Conservation (phyloP, 1,139 yeast species). For the Sugiyamaella pinicola region DNA sequence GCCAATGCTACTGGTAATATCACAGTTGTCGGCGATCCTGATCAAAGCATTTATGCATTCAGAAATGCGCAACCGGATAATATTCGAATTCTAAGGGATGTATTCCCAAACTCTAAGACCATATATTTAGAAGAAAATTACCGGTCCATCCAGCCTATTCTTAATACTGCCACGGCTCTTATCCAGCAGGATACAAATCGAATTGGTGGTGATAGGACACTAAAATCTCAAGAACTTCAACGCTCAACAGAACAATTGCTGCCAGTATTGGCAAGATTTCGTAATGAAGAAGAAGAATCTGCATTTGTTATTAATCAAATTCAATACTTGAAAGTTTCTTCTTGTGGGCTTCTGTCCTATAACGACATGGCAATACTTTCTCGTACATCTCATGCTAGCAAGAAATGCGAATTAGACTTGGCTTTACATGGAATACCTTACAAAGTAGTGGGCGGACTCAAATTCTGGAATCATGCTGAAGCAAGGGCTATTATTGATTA, state of each 20-base stretch:
- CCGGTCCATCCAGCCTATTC: conserved; percentile 71
- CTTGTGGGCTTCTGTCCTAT: conserved; percentile 43
- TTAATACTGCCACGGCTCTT: conserved; percentile 63
- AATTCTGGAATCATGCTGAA: conserved; percentile 80
- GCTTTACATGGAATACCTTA: conserved; percentile 62
- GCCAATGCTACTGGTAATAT: conserved; percentile 55
- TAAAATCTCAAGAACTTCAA: conserved; percentile 21
- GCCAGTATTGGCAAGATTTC: conserved; percentile 52
- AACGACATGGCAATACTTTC: conserved; percentile 72
- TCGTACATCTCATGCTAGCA: conserved; percentile 60
- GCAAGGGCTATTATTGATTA: conserved; percentile 64
- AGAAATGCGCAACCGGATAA: conserved; percentile 76
- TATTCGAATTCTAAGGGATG: conserved; percentile 58
- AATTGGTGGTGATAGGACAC: conserved; percentile 17
- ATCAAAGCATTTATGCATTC: conserved; percentile 89
- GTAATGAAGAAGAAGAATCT: conserved; percentile 56
- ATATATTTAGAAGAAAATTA: conserved; percentile 69
- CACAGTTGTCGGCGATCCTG: conserved; percentile 95
- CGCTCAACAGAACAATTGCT: background rate
- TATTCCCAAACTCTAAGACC: conserved; percentile 46
- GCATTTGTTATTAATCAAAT: conserved; percentile 61
- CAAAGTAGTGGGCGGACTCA: conserved; percentile 65
- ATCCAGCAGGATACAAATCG: conserved; percentile 59
- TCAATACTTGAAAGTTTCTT: conserved; percentile 32
- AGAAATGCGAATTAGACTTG: conserved; percentile 64